Conservation (phyloP, 164 flowering plant genomes). For the Vitis rupestris region DNA sequence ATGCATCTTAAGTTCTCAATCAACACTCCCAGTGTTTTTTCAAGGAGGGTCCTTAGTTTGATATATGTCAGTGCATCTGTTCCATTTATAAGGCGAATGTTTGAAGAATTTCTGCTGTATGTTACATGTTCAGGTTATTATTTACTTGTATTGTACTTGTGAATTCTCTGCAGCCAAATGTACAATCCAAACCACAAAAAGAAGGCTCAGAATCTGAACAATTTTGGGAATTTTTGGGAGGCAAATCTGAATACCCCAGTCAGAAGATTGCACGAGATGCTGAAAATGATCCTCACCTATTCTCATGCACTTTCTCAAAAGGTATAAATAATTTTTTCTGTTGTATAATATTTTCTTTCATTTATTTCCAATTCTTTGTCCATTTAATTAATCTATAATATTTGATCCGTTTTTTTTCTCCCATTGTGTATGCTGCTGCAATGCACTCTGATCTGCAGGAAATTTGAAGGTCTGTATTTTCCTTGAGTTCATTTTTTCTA, state of each 20-base stretch:
- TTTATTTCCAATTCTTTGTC: not conserved
- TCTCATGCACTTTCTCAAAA: constrained; percentile 70
- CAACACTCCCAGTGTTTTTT: not conserved
- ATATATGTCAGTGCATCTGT: too few species aligned
- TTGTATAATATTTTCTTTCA: not conserved
- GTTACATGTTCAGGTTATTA: not conserved
- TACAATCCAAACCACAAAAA: constrained; percentile 75
- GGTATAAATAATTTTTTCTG: constrained; percentile 38
- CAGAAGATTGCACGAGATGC: constrained; percentile 71
- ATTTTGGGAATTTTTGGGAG: constrained; percentile 91
- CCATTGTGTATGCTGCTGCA: constrained; percentile 7
- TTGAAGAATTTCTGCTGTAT: not conserved
- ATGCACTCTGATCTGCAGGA: constrained; percentile 46
- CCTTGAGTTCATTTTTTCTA: constrained; percentile 3
- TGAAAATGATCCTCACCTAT: constrained; percentile 91
- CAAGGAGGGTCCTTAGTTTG: too few species aligned
- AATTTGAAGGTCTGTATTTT: constrained; percentile 70
- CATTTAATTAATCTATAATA: constrained; percentile 9
- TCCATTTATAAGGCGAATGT: too few species aligned
- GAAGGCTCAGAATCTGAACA: constrained; percentile 91
- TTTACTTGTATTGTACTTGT: constrained; percentile 6
- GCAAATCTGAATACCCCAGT: constrained; percentile 81
- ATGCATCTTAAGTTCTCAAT: not conserved
- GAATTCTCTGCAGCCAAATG: constrained; percentile 69
- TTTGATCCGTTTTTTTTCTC: constrained; percentile 6